Evolutionary conservation across 2,329 filamentous ascomycete species (phyloP).

Genomic region (Colletotrichum lentis): DNA sequence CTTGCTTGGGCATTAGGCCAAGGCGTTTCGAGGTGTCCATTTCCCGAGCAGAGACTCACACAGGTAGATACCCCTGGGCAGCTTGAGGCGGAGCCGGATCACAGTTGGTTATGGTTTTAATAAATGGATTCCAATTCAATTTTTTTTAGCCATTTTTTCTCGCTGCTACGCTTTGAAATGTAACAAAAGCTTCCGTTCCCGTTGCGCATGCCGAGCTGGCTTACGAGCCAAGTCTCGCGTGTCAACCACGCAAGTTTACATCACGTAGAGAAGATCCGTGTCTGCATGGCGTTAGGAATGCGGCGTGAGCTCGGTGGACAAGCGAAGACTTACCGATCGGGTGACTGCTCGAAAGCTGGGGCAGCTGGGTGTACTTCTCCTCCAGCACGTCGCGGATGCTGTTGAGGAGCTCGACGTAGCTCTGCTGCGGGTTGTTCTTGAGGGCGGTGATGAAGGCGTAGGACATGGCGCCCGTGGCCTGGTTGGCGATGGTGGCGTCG

Average conservation of each 20-base stretch:
- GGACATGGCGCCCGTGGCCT: conserved; percentile 97
- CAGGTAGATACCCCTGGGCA: conserved; percentile 1
- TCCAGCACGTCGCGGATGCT: conserved; percentile 90
- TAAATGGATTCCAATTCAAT: neutral
- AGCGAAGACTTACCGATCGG: conserved; percentile 76
- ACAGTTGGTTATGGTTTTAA: no score
- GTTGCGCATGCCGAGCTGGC: neutral
- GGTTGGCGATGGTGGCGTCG: conserved; percentile 85
- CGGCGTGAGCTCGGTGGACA: conserved; percentile 29
- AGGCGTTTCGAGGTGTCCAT: neutral
- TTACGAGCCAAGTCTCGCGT: neutral
- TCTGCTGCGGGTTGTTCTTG: conserved; percentile 93
- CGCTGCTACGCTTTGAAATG: neutral
- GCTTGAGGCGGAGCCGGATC: neutral
- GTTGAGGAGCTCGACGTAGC: conserved; percentile 94
- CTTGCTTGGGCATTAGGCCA: neutral
- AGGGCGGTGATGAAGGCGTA: conserved; percentile 94
- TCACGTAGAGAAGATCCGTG: conserved; percentile 35
- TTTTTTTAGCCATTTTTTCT: neutral
- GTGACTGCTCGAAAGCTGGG: conserved; percentile 95
- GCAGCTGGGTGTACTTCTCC: conserved; percentile 91
- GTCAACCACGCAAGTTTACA: conserved; percentile 1
- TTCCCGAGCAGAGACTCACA: neutral
- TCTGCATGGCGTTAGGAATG: conserved; percentile 7
- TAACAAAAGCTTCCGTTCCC: neutral